Evolutionary conservation across 139 green algal species (phyloP), one percentile per base, ranked within the genome.

Genomic region (Limnomonas spitsbergensis): DNA sequence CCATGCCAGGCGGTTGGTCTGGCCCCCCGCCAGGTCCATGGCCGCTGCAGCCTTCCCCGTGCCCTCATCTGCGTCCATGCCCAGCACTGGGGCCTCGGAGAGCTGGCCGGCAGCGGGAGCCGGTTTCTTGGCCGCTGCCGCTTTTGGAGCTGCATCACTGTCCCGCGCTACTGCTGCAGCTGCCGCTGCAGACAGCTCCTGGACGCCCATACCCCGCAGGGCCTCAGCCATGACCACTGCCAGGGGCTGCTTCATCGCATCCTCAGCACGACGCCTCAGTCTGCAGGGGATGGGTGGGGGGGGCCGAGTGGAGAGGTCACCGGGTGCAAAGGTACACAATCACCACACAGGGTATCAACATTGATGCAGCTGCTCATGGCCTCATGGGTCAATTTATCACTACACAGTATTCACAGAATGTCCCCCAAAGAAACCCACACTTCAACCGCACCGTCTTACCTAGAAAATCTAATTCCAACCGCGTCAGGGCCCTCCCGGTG

Each of bases 211-310:
- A 31, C 53, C 67, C 38, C 84, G 73, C 36, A 74, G 74, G 0
- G 79, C 79, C 1, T 52, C 54, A 6, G 84, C 83, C 20, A 94
- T 84, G 53, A 90, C 85, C 4, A 61, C 80, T 26, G 87, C 88
- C 3, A 76, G 82, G 0, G 91, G 83, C 77, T 90, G 73, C 7
- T 69, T 76, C 9, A 94, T 82, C 2, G 78, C 84, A 1, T 88
- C 82, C 69, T 93, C 86, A 1, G 83, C 89, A 2, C 85, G 78
- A 0, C 83, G 75, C 24, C 77, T 67, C 66, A 92, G 81, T 61
- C 85, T 81, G 77, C 34, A 54, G 38, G 53, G 31, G 4, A 75
- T 34, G 37, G 68, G 4, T 37, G 56, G n/a, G n/a, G n/a, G n/a
- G n/a, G 47, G 47, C 14, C 14, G 47, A 20, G 47, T 14, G 47